These are phyloP conservation scores for Alternaria novae-zelandiae DNA, from an alignment of 2,329 filamentous ascomycete species.

Conservation along the genomic window DNA sequence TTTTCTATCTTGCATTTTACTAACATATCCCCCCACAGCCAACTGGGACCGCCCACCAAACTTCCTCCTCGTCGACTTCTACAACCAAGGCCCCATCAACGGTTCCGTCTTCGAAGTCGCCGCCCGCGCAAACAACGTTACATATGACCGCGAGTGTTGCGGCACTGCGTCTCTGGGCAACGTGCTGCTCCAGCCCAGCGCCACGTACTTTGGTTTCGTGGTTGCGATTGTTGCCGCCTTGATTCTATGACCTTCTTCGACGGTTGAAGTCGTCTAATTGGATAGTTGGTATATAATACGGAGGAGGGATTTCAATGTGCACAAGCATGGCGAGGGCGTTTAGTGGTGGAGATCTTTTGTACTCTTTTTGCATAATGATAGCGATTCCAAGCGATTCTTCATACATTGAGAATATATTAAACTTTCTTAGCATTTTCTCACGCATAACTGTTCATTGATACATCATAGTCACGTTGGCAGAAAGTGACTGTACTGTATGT, in stretches of 20 bases:
- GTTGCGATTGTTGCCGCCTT: constrained; percentile 24
- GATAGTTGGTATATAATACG: background rate
- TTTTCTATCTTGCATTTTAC: background rate
- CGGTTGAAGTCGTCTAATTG: background rate
- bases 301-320: background rate
- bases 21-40: constrained; percentile 18
- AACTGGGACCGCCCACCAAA: constrained; percentile 49
- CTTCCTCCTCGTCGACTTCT: constrained; percentile 52
- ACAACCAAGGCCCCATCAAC: constrained; percentile 44
- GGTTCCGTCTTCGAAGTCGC: constrained; percentile 51
- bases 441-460: background rate
- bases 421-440: background rate
- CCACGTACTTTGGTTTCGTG: constrained; percentile 24
- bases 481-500: too few relatives aligned
- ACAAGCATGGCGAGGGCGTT: background rate
- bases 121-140: constrained; percentile 70
- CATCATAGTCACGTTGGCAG: background rate
- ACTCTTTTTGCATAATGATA: constrained; percentile 1
- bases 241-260: constrained; percentile 19
- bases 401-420: background rate
- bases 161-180: constrained; percentile 46
- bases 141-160: constrained; percentile 67
- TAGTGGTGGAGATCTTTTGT: background rate
- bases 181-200: constrained; percentile 13
- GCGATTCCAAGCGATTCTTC: background rate